Evolutionary conservation across 768 basidiomycete genomes (phyloP).

Genomic region (Tulasnella calospora): DNA sequence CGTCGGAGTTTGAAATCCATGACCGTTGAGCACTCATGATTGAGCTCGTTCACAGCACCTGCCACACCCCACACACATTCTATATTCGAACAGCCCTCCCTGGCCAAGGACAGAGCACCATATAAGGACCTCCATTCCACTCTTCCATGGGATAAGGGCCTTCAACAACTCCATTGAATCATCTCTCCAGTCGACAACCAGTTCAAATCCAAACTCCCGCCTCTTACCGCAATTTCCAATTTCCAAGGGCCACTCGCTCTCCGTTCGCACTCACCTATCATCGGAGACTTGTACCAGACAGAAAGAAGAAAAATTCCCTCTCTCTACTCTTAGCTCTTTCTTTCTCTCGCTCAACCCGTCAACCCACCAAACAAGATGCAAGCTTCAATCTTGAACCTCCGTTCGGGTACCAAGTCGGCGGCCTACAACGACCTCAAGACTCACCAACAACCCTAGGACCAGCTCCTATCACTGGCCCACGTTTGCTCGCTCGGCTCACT

Average conservation of each 20-base stretch:
- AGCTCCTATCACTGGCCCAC: not conserved
- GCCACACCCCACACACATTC: slow-evolving; percentile 10
- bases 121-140: not conserved
- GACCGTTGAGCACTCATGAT: no score
- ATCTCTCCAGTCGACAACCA: not conserved
- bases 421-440: slow-evolving; percentile 14
- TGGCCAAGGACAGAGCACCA: not conserved
- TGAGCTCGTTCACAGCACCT: not conserved
- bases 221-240: not conserved
- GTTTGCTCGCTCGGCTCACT: slow-evolving; percentile 52
- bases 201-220: not conserved
- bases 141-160: not conserved
- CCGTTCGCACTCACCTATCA: not conserved
- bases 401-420: slow-evolving; percentile 8
- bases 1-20: slow-evolving; percentile 6
- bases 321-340: no score
- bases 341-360: not conserved
- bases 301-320: no score
- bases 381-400: slow-evolving; percentile 21
- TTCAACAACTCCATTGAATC: not conserved
- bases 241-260: not conserved
- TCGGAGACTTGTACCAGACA: not conserved
- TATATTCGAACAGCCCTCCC: not conserved
- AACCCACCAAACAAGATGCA: slow-evolving; percentile 9
- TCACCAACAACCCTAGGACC: not conserved